Base-by-base conservation (phyloP, 768 basidiomycete species). In the Pulveroboletus sp. region DNA sequence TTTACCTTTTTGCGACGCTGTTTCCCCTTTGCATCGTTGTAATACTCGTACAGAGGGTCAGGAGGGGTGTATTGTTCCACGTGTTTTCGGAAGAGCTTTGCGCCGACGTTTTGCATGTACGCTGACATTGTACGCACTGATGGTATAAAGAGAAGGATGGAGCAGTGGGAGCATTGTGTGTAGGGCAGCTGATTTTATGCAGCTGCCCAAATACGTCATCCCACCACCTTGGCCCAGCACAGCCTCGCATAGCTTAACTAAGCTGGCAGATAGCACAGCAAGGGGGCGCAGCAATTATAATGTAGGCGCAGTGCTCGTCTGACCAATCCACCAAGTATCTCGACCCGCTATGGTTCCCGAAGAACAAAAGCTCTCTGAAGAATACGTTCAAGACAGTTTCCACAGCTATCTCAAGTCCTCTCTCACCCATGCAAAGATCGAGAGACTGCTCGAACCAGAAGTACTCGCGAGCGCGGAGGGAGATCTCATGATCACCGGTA, bases 401-500 rank as follows among this genome's bases (percentile, higher is more conserved):
- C 89, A 92, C 68, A 79, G 78, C 60, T 93, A 87, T 58, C 79
- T 92, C 59, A 85, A 84, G 59, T 86, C 84, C 1, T 88, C 88
- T 0, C 70, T 93, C 10, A 76, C 86, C 0, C 82, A 84, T 58
- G 91, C 90, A 0, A 90, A 88, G 60, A 78, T 75, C 0, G 91
- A 93, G 66, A 70, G 73, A 4, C 72, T 93, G 2, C 71, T 93
- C 31, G 86, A 88, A 60, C 78, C 79, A 7, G 83, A 89, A 37
- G 66, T 89, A 1, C 71, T 93, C 6, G 84, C 83, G 32, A 84
- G 82, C 39, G 91, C 88, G 10, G 86, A 90, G 68, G 79, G 76
- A 0, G 89, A 93, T 73, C 68, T 93, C 28, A 92, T 92, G 89
- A 85, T 93, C 51, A 83, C 86, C 62, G 89, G 90, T 82, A 43